Evolutionary conservation across 1,139 yeast genomes (phyloP), one percentile per base, ranked within the genome.

Genomic region (Taphrina deformans): DNA sequence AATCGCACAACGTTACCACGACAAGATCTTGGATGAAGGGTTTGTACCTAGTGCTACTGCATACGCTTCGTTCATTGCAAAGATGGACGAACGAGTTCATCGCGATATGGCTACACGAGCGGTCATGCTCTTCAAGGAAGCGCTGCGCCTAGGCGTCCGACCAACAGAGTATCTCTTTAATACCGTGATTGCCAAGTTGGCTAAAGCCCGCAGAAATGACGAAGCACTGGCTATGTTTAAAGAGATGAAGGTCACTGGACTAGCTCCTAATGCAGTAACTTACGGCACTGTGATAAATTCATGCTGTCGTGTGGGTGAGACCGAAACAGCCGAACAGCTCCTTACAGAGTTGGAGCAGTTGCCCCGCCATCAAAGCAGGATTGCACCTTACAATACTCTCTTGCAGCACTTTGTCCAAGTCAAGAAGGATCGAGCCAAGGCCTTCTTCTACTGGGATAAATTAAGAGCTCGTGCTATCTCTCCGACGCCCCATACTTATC

Each of bases 251-350:
- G 63, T 50, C 14, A 65, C 67, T n/a, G 72, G 72, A 10, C 70
- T 75, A 61, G 69, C 69, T 53, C 73, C 74, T 65, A 71, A 71
- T 21, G 72, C 73, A 38, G 73, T 76, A 29, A 78, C 80, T 1
- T 78, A 76, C 66, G 80, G 80, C 18, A 75, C 78, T 14, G 74
- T 79, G 74, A 76, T 79, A 62, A 72, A 74, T 56, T 79, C 79
- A 9, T 74, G 78, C 56, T 75, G 79, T 59, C 73, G 78, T 1
- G 75, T 77, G 12, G 79, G 76, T 12, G 75, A 76, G 46, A 77
- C 71, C 14, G 71, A 62, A n/a, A 66, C 66, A 31, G 81, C 81
- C 1, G 71, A 70, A 62, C 65, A 66, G 21, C 68, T 78, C 33
- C 76, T 79, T 46, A 71, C 70, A 18, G 78, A 76, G 59, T 75